Evolutionary conservation across 108 stramenopile species (phyloP), one percentile per base, ranked within the genome.

Genomic region (Craspedostauros australis): DNA sequence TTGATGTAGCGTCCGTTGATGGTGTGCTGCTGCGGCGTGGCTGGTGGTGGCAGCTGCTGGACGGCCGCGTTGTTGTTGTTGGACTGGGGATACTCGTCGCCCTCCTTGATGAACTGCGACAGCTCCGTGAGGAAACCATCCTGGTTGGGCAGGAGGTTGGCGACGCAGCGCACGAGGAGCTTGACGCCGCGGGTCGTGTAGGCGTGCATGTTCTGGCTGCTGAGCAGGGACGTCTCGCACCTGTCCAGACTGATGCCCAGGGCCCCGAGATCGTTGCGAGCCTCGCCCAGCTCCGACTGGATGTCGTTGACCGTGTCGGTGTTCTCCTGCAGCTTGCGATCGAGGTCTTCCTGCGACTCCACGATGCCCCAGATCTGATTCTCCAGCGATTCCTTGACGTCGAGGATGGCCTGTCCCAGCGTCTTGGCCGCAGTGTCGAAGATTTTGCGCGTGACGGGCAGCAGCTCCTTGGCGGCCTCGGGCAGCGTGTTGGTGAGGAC

Each of bases 401-500:
- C 46, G 8, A 85, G 36, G 38, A 89, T 75, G 11, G 73, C 81
- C 41, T 75, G 55, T 22, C 77, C 88, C 20, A 89, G 60, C 15
- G 64, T 70, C n/a, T 76, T 62, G 0, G 80, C 77, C 4, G 88
- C 84, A 49, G 63, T 45, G 19, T 82, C 72, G 51, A 85, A 89
- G 54, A 76, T 58, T 25, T 67, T 46, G 5, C 76, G 66, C 2
- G 84, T 83, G 39, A 89, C 88, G n/a, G 88, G 88, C 33, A 89
- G 59, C 49, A 83, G 53, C 43, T 77, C 79, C 51, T 75, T 71
- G 28, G 75, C 52, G n/a, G 49, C 43, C 16, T 85, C 88, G 11
- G 88, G 88, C 3, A 89, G 51, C 22, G 64, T 50, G 22, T 83
- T 77, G 3, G 62, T 48, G 2, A 77, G 46, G 7, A 83, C 51